Percentiles rank a stretch among this genome's conserved stretches.
Evolutionary conservation across 768 basidiomycete species (phyloP).

Genomic region (Lactifluus subvellereus): DNA sequence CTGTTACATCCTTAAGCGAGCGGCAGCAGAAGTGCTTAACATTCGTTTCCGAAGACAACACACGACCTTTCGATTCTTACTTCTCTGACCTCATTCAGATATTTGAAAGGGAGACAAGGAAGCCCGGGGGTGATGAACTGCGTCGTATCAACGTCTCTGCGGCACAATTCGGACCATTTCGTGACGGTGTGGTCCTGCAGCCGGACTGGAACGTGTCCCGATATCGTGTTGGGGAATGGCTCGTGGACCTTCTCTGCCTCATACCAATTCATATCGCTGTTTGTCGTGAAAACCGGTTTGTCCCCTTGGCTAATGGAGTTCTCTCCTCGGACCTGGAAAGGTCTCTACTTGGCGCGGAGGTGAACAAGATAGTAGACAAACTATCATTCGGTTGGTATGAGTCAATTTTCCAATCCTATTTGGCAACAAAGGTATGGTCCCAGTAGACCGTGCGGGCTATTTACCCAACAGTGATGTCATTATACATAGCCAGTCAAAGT

Average conservation of each 20-base stretch:
- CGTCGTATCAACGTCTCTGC: constrained; percentile 35
- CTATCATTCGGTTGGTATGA: constrained; percentile 63
- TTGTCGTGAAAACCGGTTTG: constrained; percentile 52
- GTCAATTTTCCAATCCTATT: constrained; percentile 56
- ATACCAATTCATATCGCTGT: constrained; percentile 62
- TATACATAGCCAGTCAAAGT: constrained; percentile 49
- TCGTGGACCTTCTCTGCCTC: constrained; percentile 55
- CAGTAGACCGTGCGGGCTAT: background rate
- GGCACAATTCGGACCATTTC: constrained; percentile 30
- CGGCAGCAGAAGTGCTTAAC: constrained; percentile 34
- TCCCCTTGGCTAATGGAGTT: constrained; percentile 56
- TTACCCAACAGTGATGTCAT: background rate
- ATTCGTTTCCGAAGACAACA: constrained; percentile 41
- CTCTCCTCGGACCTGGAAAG: constrained; percentile 45
- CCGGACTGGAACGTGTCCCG: constrained; percentile 31
- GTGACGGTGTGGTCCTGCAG: background rate
- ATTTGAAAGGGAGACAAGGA: constrained; percentile 46
- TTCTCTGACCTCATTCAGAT: constrained; percentile 40
- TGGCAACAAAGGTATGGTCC: constrained; percentile 46
- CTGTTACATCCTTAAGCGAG: constrained; percentile 19
- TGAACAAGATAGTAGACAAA: constrained; percentile 48
- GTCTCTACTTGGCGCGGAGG: constrained; percentile 52
- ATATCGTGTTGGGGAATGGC: constrained; percentile 53
- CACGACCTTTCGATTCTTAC: constrained; percentile 36
- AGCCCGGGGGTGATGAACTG: constrained; percentile 45